Base-by-base conservation (phyloP, 345 rosid species). In the Jatropha curcas region DNA sequence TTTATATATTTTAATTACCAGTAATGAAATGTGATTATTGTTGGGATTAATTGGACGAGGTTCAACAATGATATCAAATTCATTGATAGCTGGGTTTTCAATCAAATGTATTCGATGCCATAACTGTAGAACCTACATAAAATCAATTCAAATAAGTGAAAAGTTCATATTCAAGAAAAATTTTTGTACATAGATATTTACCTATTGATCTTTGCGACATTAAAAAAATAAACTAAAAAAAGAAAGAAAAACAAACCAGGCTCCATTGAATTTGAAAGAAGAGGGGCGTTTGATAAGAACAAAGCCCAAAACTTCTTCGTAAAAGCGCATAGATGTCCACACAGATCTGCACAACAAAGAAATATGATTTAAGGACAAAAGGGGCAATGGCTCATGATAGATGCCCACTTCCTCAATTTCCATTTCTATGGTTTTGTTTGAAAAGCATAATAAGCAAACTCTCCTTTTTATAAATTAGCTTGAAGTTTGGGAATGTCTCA, bases 221-320 rank as follows among this genome's bases (percentile, higher is more conserved):
- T 6, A 6, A 12, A 12, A 39, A 39, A 39, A 39, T 1, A 39
- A 39, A 8, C 7, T 6, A 39, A 39, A 39, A 39, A 39, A 56
- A n/a, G n/a, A n/a, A n/a, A n/a, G n/a, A n/a, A n/a, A 52, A 48
- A 50, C 80, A 57, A 24, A 85, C 88, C 88, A 85, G 48, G 90
- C 90, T 65, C 90, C 90, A 41, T 82, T 87, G 81, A 87, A 87
- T 20, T 83, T 81, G 83, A 87, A 85, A 68, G 90, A 87, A 67
- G 90, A 84, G 58, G 90, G 90, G 56, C 90, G 88, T 74, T 87
- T 87, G 82, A 87, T 81, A 65, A 75, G 77, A 61, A 76, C 85
- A 62, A 87, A 87, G 52, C 90, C 88, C 76, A 86, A 69, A 48
- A 86, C 81, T 59, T 86, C 80, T 68, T 84, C 80, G 22, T 86